Conservation (phyloP, 352 stramenopile genomes). For the Phytophthora aleatoria region DNA sequence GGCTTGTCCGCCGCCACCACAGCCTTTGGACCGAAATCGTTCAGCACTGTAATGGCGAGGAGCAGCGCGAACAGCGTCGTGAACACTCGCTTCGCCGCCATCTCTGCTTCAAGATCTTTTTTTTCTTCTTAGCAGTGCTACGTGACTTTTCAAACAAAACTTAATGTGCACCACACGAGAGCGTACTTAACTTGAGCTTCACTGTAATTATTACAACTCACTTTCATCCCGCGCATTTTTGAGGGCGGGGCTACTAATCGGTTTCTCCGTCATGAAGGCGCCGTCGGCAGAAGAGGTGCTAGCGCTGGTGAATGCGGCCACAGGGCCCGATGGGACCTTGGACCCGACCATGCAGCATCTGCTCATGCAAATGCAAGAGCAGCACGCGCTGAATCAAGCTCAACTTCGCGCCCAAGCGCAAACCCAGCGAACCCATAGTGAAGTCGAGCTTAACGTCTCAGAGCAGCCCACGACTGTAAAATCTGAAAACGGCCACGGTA, state of each 20-base stretch:
- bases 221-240: constrained; percentile 19
- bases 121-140: neutral
- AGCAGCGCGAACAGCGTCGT: constrained; percentile 40
- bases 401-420: constrained; percentile 17
- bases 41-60: constrained; percentile 40
- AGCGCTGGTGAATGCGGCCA: constrained; percentile 55
- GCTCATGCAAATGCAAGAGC: constrained; percentile 55
- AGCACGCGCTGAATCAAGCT: constrained; percentile 37
- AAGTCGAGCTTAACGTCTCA: neutral
- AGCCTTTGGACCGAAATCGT: constrained; percentile 21
- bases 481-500: neutral
- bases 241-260: constrained; percentile 31
- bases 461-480: constrained; percentile 8
- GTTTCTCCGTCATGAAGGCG: constrained; percentile 44
- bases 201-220: constrained; percentile 1
- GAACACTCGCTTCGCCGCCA: constrained; percentile 35
- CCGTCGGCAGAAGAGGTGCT: constrained; percentile 61
- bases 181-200: neutral
- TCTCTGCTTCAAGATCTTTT: constrained; percentile 20
- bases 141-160: constrained; percentile 14
- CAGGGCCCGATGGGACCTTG: constrained; percentile 33
- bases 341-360: constrained; percentile 63
- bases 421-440: constrained; percentile 8
- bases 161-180: constrained; percentile 3
- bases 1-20: constrained; percentile 31